Conservation (phyloP, 768 basidiomycete species). For the Amanita phalloides region DNA sequence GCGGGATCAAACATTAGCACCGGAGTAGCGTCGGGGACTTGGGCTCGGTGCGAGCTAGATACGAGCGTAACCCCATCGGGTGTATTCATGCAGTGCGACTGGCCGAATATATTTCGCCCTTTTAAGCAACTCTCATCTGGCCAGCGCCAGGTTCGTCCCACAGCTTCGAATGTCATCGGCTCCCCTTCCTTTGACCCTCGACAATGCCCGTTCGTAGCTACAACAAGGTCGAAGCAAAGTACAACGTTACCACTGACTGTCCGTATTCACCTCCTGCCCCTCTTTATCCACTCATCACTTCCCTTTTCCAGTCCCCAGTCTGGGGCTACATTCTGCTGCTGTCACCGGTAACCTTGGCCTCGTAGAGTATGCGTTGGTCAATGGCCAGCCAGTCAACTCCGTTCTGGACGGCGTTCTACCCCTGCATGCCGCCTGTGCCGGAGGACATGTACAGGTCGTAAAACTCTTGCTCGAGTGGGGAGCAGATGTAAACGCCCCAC, state of each 20-base stretch:
- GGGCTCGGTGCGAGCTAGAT: background rate
- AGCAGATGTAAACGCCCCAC: constrained; percentile 96
- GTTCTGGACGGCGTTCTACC: constrained; percentile 96
- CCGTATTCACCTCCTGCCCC: constrained; percentile 11
- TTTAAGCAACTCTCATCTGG: constrained; percentile 4
- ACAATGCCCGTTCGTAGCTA: constrained; percentile 39
- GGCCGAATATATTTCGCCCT: background rate
- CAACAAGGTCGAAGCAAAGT: constrained; percentile 42
- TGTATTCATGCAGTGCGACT: background rate
- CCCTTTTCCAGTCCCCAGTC: constrained; percentile 47
- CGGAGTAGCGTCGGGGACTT: background rate
- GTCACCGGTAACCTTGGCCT: constrained; percentile 85
- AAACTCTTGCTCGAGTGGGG: constrained; percentile 83
- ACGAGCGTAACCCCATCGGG: background rate
- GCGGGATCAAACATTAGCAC: background rate
- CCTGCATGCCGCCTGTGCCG: constrained; percentile 88
- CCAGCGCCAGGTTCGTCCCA: constrained; percentile 4
- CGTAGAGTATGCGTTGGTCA: constrained; percentile 84
- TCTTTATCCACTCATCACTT: constrained; percentile 3
- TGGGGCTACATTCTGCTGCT: constrained; percentile 69
- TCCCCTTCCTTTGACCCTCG: constrained; percentile 10
- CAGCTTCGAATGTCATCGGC: constrained; percentile 4
- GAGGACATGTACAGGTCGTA: constrained; percentile 84
- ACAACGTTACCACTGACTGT: constrained; percentile 52
- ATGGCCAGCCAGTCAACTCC: constrained; percentile 94